These are phyloP conservation scores for Truncatella angustata DNA, from an alignment of 2,329 filamentous ascomycete species.

Conservation along the genomic window DNA sequence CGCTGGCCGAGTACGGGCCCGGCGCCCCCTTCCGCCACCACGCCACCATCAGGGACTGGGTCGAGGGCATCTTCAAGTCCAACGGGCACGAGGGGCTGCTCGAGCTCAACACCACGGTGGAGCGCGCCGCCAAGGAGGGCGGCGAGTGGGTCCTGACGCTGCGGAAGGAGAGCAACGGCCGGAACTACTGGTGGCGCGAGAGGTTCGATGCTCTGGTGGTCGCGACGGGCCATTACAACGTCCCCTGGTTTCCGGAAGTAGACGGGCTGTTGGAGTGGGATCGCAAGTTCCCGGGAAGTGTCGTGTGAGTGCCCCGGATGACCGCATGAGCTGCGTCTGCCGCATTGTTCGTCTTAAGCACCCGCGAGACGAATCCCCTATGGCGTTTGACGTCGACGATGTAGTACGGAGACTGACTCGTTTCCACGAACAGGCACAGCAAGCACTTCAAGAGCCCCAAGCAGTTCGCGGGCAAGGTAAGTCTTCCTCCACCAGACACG, in stretches of 20 bases:
- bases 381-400: too few species aligned
- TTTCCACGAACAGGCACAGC: too few species aligned
- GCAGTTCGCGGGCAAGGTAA: constrained; percentile 29
- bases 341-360: too few species aligned
- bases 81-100: constrained; percentile 33
- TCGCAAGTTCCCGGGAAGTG: constrained; percentile 42
- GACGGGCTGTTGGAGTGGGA: constrained; percentile 58
- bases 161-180: constrained; percentile 36
- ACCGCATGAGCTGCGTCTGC: too few species aligned
- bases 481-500: background rate
- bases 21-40: constrained; percentile 56
- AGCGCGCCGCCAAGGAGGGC: constrained; percentile 45
- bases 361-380: too few species aligned
- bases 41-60: constrained; percentile 50
- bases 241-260: constrained; percentile 59
- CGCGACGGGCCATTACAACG: constrained; percentile 64
- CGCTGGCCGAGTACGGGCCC: constrained; percentile 45
- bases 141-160: constrained; percentile 49
- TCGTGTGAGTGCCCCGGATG: too few species aligned
- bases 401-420: too few species aligned
- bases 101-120: constrained; percentile 55
- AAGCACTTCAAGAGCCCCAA: constrained; percentile 61
- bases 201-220: constrained; percentile 63
- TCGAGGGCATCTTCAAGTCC: constrained; percentile 38
- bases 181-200: constrained; percentile 38